Conservation (phyloP, 345 rosid genomes). For the Lumnitzera racemosa region DNA sequence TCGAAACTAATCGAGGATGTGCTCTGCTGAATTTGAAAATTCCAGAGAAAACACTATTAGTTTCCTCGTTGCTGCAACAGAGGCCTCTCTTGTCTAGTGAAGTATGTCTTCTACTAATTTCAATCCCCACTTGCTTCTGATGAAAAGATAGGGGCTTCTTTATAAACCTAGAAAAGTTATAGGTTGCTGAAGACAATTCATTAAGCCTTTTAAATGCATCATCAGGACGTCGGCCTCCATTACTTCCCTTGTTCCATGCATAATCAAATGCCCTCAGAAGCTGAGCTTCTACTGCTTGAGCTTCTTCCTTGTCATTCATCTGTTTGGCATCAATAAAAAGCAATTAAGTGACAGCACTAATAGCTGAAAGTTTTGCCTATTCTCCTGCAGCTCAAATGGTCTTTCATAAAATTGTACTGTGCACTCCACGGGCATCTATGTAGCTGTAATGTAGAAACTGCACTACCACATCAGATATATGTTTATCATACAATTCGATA, state of each 20-base stretch:
- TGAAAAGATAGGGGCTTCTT: slow-evolving; percentile 28
- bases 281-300: slow-evolving; percentile 47
- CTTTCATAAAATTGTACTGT: too few species aligned
- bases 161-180: slow-evolving; percentile 21
- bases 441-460: too few species aligned
- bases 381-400: too few species aligned
- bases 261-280: slow-evolving; percentile 67
- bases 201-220: slow-evolving; percentile 50
- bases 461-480: too few species aligned
- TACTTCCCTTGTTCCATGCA: slow-evolving; percentile 88
- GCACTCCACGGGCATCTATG: too few species aligned
- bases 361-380: not conserved
- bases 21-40: slow-evolving; percentile 47
- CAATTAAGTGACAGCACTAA: not conserved
- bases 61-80: slow-evolving; percentile 22
- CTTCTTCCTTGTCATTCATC: slow-evolving; percentile 61
- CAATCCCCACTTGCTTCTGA: slow-evolving; percentile 46
- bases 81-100: slow-evolving; percentile 16
- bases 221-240: slow-evolving; percentile 53
- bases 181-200: slow-evolving; percentile 23
- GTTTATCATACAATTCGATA: too few species aligned
- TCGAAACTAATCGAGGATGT: slow-evolving; percentile 40
- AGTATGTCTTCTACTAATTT: slow-evolving; percentile 39
- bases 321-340: slow-evolving; percentile 15
- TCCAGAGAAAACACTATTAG: slow-evolving; percentile 20